Evolutionary conservation across 2,329 filamentous ascomycete genomes (phyloP).

Genomic region (Hypomyces rosellus): DNA sequence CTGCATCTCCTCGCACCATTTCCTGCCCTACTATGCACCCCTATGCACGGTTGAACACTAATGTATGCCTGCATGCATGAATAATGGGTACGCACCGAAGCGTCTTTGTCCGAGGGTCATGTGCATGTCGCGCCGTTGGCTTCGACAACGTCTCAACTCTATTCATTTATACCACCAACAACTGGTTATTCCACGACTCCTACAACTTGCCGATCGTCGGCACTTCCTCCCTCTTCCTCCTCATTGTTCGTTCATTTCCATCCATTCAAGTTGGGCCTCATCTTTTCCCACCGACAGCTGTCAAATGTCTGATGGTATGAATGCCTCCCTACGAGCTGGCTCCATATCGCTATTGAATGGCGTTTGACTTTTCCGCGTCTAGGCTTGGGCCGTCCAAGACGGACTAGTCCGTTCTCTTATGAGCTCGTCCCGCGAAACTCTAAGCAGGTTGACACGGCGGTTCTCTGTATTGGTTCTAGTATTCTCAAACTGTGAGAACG

Average conservation of each 20-base stretch:
- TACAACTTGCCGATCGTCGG: neutral
- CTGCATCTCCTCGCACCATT: conserved; percentile 9
- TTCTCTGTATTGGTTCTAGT: neutral
- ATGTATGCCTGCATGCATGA: conserved; percentile 9
- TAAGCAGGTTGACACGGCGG: neutral
- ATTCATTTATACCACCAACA: too few relatives aligned
- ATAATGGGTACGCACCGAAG: conserved; percentile 6
- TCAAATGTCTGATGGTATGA: neutral
- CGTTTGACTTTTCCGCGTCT: conserved; percentile 2
- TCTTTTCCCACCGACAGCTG: neutral
- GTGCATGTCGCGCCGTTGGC: conserved; percentile 7
- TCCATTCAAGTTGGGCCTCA: too few relatives aligned
- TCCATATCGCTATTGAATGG: neutral
- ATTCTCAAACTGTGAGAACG: too few relatives aligned
- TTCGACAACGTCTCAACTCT: too few relatives aligned
- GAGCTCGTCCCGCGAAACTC: neutral
- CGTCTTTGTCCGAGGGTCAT: conserved; percentile 7
- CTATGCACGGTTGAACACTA: conserved; percentile 11
- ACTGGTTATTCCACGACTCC: neutral
- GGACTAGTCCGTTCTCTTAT: conserved; percentile 7
- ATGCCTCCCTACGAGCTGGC: conserved; percentile 1
- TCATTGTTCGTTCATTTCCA: neutral
- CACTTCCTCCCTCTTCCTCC: neutral
- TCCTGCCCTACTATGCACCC: conserved; percentile 9
- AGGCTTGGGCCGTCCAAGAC: conserved; percentile 11